phyloP scores from a whole-genome alignment of 257 asterid species.

The Solanum pennellii region DNA sequence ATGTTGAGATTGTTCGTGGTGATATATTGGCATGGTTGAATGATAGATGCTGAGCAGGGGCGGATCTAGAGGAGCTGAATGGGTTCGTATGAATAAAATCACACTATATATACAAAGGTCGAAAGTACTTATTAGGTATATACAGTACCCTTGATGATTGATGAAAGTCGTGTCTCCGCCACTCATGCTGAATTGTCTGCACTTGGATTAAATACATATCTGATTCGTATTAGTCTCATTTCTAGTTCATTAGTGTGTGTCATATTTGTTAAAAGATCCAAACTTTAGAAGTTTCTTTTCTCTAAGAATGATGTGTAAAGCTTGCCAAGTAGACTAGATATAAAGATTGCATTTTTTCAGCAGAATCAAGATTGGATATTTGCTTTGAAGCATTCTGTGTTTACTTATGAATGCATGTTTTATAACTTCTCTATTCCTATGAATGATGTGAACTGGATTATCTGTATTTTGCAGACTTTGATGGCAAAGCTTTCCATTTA shows the following conservation, averaged over 20 bases:
- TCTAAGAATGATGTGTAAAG: neutral
- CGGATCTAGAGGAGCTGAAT: neutral
- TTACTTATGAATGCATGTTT: neutral
- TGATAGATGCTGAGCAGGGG: constrained; percentile 7
- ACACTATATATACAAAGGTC: neutral
- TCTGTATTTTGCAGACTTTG: neutral
- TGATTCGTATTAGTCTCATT: neutral
- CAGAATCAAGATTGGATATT: neutral
- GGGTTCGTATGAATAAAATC: neutral
- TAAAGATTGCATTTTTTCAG: neutral
- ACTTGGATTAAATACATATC: neutral
- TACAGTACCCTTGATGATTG: neutral
- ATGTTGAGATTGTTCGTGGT: constrained; percentile 50
- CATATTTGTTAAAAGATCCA: neutral
- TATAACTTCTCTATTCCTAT: neutral
- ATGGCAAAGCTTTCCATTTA: neutral
- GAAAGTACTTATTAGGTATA: neutral
- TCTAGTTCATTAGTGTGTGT: neutral
- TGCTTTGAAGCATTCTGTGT: neutral
- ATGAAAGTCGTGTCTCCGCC: neutral
- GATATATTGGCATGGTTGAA: constrained; percentile 68
- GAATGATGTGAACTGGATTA: neutral
- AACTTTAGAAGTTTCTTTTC: neutral
- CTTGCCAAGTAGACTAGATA: neutral
- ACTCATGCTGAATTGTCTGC: neutral